Base-by-base conservation (phyloP, 2,329 filamentous ascomycete genomes). In the Pseudogymnoascus sp. region DNA sequence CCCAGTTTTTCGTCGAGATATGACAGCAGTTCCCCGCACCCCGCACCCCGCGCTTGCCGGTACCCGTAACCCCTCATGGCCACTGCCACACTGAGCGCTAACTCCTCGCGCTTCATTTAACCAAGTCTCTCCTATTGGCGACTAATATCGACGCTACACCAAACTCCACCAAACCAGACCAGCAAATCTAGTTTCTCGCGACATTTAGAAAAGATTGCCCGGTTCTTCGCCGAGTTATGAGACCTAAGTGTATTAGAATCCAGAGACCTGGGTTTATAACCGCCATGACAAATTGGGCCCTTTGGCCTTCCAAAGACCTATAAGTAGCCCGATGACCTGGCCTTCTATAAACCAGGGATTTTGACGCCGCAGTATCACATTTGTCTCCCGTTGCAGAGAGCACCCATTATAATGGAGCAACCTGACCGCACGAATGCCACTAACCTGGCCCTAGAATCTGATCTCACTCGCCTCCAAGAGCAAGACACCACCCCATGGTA, bases 401-500 rank as follows among this genome's bases (percentile, higher is more conserved):
- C 23, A 19, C 7, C n/a, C n/a, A 19, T 19, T n/a, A 10, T 7
- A 42, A 42, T 42, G 38, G 38, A 42, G 38, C 38, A 42, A 42
- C 38, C 15, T 7, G 38, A 42, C 17, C n/a, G 17, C 10, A 42
- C 17, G n/a, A 42, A 42, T 10, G 38, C 38, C 38, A 42, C 38
- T 42, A 19, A 42, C n/a, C 38, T 42, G 38, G 38, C 38, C n/a
- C 38, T 19, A 15, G 38, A n/a, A 19, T 42, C 38, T n/a, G 38
- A 42, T 19, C 7, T 42, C 38, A 42, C 38, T 42, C 38, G 10
- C 7, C 38, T 42, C n/a, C 38, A 42, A 42, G 38, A 42, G 38
- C 38, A 42, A 17, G 65, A 68, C 53, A 68, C 59, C 17, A 65
- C 59, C 13, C 64, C 63, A 15, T 69, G 67, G 67, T 68, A 68